Base-by-base conservation (phyloP, 768 basidiomycete species). In the Tricholoma terreum region DNA sequence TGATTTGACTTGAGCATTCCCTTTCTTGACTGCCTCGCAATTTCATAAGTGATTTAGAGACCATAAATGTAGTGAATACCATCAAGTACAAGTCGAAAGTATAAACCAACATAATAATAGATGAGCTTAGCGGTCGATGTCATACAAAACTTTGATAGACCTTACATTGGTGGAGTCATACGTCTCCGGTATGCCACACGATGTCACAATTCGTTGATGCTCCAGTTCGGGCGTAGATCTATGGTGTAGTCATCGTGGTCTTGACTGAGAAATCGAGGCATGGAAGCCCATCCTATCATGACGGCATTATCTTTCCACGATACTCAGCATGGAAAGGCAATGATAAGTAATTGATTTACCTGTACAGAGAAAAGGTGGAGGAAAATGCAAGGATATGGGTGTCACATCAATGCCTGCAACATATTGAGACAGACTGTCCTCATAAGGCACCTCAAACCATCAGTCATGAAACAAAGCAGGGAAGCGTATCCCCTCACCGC, bases 271-370 rank as follows among this genome's bases (percentile, higher is more conserved):
- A 97, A 90, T 11, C 94, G 84, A 63, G 87, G 74, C 81, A 95
- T 88, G 0, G 91, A 87, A 3, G 94, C 90, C 90, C 89, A 96
- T 2, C 83, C 96, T 62, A 98, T 91, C 96, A 98, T 98, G 8
- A 84, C 95, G 0, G 96, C 96, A 69, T 98, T 98, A 65, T 98
- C 96, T 95, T 61, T 0, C 36, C 10, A 24, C 21, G 34, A 52
- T 14, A 27, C 27, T 35, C 19, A 46, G 11, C 36, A 21, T 42
- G 52, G 36, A 52, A 24, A 24, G 19, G 49, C 30, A 48, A 14
- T 22, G 38, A 34, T 45, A 1, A 21, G 12, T 21, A 14, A 14
- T 15, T 15, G 19, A 60, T 76, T 54, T 56, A 90, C 92, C 92
- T 66, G 93, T 96, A 67, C 94, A 98, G 2, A 95, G 75, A 10